phyloP scores from a whole-genome alignment of 1,284 basidiomycete genomes.

The Ceratobasidium sp. region DNA sequence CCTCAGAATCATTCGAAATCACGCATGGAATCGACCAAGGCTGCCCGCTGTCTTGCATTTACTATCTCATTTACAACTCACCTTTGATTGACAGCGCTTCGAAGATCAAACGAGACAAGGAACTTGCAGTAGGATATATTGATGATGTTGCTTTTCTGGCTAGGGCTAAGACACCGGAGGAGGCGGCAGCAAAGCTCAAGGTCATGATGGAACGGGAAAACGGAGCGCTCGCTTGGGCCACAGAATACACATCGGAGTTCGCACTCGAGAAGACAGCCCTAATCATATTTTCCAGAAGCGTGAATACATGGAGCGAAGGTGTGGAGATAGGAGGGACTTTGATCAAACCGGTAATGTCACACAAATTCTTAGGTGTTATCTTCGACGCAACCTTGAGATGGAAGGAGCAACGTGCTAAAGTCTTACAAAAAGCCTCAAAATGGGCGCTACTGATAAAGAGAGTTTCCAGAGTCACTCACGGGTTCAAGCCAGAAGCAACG shows the following conservation, averaged over 20 bases:
- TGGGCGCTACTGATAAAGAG: background rate
- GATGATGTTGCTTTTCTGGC: no score
- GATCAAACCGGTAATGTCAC: background rate
- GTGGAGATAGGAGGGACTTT: background rate
- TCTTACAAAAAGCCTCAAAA: background rate
- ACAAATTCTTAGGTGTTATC: background rate
- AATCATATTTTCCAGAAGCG: background rate
- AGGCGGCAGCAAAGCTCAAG: no score
- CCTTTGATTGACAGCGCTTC: background rate
- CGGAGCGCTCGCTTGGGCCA: no score
- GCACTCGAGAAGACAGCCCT: background rate
- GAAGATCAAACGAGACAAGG: no score
- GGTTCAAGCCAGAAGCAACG: background rate
- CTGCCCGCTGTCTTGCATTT: conserved; percentile 50
- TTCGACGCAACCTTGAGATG: background rate
- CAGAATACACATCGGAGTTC: background rate
- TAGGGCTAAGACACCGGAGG: no score
- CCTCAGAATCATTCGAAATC: conserved; percentile 48
- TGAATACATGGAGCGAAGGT: background rate
- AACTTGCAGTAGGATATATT: no score
- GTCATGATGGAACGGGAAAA: no score
- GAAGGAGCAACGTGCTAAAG: background rate
- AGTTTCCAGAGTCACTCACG: background rate
- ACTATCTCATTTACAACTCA: background rate
- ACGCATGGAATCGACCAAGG: conserved; percentile 54